Conservation (phyloP, 305 asterid species). For the Nicotiana rustica region DNA sequence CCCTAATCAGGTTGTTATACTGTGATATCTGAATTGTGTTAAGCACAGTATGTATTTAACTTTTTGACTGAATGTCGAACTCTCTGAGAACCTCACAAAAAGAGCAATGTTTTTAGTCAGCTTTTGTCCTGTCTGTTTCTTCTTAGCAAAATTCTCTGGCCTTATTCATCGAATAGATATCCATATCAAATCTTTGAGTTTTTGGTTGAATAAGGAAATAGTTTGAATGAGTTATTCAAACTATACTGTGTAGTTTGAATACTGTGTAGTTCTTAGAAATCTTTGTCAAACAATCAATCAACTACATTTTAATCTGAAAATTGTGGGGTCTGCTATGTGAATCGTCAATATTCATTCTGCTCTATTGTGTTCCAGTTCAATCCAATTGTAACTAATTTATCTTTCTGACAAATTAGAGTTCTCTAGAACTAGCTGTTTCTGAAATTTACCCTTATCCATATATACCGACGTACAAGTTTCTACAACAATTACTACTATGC, state of each 20-base stretch:
- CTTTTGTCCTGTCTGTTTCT: slow-evolving; percentile 8
- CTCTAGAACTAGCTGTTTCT: not conserved
- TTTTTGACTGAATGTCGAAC: not conserved
- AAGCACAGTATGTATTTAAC: not conserved
- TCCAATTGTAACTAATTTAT: slow-evolving; percentile 2
- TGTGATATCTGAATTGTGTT: slow-evolving; percentile 16
- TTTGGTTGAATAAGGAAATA: slow-evolving; percentile 1
- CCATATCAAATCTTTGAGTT: slow-evolving; percentile 6
- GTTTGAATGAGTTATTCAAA: slow-evolving; percentile 14
- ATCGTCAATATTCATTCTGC: not conserved
- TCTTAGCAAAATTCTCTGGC: not conserved
- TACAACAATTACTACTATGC: not conserved
- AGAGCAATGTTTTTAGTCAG: slow-evolving; percentile 9
- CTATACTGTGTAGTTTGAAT: not conserved
- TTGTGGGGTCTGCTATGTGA: slow-evolving; percentile 8
- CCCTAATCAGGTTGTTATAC: slow-evolving; percentile 77
- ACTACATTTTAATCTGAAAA: slow-evolving; percentile 19
- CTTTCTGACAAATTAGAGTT: slow-evolving; percentile 25
- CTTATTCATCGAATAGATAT: not conserved
- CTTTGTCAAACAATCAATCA: not conserved
- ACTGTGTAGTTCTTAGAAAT: slow-evolving; percentile 10
- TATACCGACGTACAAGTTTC: not conserved
- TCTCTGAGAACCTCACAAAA: not conserved
- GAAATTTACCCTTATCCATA: slow-evolving; percentile 1
- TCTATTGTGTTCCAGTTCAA: not conserved